Conservation (phyloP, 768 basidiomycete species). For the Naganishia vaughanmartiniae region DNA sequence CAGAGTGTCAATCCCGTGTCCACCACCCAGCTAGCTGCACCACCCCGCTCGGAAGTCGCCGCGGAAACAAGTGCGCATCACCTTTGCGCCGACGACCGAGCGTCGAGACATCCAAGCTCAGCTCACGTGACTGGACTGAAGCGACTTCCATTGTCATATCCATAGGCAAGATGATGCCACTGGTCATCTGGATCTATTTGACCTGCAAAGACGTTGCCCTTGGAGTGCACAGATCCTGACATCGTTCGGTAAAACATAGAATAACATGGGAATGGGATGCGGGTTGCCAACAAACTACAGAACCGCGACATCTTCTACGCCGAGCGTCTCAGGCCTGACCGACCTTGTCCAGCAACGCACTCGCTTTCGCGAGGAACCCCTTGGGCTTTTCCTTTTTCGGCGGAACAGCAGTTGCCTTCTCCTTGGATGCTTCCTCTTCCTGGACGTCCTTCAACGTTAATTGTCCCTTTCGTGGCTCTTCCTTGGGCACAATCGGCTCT, state of each 20-base stretch:
- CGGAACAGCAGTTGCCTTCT: neutral
- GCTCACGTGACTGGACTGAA: too few species aligned
- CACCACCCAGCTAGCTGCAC: neutral
- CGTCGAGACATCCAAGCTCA: too few species aligned
- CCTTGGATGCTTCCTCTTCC: neutral
- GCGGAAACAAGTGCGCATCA: neutral
- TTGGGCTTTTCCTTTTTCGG: neutral
- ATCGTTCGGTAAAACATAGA: too few species aligned
- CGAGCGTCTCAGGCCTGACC: slow-evolving; percentile 4
- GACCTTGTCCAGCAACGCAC: slow-evolving; percentile 16
- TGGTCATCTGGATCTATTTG: too few species aligned
- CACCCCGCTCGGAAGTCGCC: neutral
- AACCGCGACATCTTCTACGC: neutral
- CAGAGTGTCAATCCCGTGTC: neutral
- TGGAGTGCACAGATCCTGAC: too few species aligned
- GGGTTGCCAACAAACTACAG: too few species aligned
- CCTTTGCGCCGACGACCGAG: neutral
- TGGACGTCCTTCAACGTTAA: neutral
- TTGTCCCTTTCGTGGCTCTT: neutral
- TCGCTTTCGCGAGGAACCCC: slow-evolving; percentile 16
- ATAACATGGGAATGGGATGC: too few species aligned
- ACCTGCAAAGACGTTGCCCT: too few species aligned
- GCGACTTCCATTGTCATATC: too few species aligned
- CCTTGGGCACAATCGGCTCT: neutral
- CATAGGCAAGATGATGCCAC: too few species aligned